A percentile compares a stretch with the other conserved stretches of the same genome.
Evolutionary conservation across 345 rosid species (phyloP).

Genomic region (Euclidium syriacum): DNA sequence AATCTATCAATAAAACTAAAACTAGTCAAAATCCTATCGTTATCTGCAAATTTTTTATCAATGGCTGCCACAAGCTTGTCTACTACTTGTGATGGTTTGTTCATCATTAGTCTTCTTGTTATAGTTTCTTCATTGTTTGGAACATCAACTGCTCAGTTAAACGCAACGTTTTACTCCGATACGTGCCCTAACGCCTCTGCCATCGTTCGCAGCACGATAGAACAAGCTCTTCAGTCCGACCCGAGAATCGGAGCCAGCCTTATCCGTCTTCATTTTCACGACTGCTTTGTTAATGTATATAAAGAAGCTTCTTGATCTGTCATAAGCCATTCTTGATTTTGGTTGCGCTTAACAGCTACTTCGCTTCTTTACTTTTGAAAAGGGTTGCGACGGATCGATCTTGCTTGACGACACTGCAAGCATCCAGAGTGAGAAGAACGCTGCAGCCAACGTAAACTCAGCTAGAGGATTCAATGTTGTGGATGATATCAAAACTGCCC

Average conservation of each 20-base stretch:
- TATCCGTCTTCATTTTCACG: constrained; percentile 79
- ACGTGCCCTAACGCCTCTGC: constrained; percentile 63
- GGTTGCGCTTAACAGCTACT: neutral
- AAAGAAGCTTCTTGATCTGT: neutral
- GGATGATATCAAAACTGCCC: constrained; percentile 58
- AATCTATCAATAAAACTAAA: neutral
- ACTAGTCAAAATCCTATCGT: neutral
- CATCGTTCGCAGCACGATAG: constrained; percentile 46
- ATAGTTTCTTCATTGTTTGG: constrained; percentile 9
- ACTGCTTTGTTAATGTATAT: constrained; percentile 69
- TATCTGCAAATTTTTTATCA: neutral
- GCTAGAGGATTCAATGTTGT: constrained; percentile 60
- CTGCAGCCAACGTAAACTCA: constrained; percentile 45
- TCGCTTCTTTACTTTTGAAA: neutral
- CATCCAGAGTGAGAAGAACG: constrained; percentile 59
- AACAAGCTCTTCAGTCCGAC: constrained; percentile 58
- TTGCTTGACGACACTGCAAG: constrained; percentile 46
- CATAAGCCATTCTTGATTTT: neutral
- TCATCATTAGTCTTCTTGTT: constrained; percentile 13
- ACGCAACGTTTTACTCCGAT: constrained; percentile 43
- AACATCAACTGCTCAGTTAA: constrained; percentile 39
- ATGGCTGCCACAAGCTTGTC: constrained; percentile 18
- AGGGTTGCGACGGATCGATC: constrained; percentile 78
- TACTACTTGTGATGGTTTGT: neutral
- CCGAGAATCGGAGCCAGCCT: constrained; percentile 70